These are phyloP conservation scores for Talaromyces wortmannii DNA, from an alignment of 495 filamentous ascomycete genomes.

Conservation along the genomic window DNA sequence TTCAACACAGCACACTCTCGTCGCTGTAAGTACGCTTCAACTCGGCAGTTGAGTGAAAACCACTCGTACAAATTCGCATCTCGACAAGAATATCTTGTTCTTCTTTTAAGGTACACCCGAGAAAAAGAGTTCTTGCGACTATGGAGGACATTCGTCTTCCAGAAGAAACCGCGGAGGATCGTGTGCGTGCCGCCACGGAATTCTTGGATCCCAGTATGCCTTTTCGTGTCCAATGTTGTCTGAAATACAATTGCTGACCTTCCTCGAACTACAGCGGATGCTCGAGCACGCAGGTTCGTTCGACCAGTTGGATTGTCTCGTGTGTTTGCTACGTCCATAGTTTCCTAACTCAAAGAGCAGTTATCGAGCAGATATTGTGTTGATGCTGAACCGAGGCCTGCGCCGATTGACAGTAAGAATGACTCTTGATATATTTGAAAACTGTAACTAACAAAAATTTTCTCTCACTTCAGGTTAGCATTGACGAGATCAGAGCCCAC, in stretches of 20 bases:
- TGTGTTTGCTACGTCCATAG: too few relatives aligned
- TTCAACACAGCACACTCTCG: background rate
- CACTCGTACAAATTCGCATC: background rate
- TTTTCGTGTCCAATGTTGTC: background rate
- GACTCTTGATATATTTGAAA: background rate
- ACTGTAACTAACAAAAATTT: slow-evolving; percentile 2
- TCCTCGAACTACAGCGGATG: slow-evolving; percentile 27
- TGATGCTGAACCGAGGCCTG: slow-evolving; percentile 87
- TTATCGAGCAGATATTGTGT: slow-evolving; percentile 78
- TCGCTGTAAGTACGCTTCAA: background rate
- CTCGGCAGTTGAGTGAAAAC: background rate
- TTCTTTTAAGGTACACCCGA: background rate
- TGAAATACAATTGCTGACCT: slow-evolving; percentile 13
- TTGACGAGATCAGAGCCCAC: slow-evolving; percentile 91
- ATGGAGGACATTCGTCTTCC: slow-evolving; percentile 72
- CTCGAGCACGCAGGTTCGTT: slow-evolving; percentile 51
- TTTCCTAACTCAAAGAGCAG: slow-evolving; percentile 19
- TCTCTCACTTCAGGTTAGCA: slow-evolving; percentile 58
- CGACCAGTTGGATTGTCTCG: background rate
- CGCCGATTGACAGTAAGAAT: slow-evolving; percentile 55
- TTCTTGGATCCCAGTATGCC: slow-evolving; percentile 79
- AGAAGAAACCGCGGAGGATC: slow-evolving; percentile 76
- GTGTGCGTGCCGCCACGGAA: slow-evolving; percentile 71
- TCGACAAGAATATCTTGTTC: background rate
- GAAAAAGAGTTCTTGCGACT: slow-evolving; percentile 5